Evolutionary conservation across 768 basidiomycete genomes (phyloP).

Genomic region (Tylopilus felleus): DNA sequence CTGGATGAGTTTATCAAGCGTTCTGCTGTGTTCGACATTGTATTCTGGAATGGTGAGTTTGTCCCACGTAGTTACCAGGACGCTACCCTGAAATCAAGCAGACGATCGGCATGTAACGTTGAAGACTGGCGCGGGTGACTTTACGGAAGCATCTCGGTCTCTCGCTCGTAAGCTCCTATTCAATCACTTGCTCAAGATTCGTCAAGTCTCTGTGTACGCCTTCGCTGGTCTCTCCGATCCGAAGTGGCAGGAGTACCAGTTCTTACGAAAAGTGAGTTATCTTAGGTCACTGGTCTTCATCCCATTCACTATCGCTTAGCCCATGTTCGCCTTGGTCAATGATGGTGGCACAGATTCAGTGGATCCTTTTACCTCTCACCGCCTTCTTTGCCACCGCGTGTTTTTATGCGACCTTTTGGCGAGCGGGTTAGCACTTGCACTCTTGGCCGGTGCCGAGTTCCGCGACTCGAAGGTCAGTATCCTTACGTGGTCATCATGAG

Average conservation of each 20-base stretch:
- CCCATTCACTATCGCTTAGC: slow-evolving; percentile 36
- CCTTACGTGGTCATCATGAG: neutral
- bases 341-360: slow-evolving; percentile 41
- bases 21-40: slow-evolving; percentile 55
- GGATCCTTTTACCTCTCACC: slow-evolving; percentile 17
- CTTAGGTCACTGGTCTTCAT: neutral
- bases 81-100: slow-evolving; percentile 19
- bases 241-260: slow-evolving; percentile 46
- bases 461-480: slow-evolving; percentile 56
- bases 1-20: slow-evolving; percentile 48
- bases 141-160: slow-evolving; percentile 42
- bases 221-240: slow-evolving; percentile 48
- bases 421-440: slow-evolving; percentile 48
- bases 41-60: slow-evolving; percentile 55
- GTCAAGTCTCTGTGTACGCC: slow-evolving; percentile 40
- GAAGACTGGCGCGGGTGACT: slow-evolving; percentile 34
- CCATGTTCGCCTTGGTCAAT: slow-evolving; percentile 63
- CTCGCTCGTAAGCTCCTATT: slow-evolving; percentile 53
- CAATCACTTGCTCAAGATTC: slow-evolving; percentile 42
- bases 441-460: slow-evolving; percentile 54
- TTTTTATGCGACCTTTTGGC: slow-evolving; percentile 49
- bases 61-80: neutral
- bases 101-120: slow-evolving; percentile 44
- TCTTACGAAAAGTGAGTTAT: slow-evolving; percentile 38
- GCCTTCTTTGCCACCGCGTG: slow-evolving; percentile 44